phyloP scores from a whole-genome alignment of 2,329 filamentous ascomycete genomes.

The Fusarium pininemorale region DNA sequence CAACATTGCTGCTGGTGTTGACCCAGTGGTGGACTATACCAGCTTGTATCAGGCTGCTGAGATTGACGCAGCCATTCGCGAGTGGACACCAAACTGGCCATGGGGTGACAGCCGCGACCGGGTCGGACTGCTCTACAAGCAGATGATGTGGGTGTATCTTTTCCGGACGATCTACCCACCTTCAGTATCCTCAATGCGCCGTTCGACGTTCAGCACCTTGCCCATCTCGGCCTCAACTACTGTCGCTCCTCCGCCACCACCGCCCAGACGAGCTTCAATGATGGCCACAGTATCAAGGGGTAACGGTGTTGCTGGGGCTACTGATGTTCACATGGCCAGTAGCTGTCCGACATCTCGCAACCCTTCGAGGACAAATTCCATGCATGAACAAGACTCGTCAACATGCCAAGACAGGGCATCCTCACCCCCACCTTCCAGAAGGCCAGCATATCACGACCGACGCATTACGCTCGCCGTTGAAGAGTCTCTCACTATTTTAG shows the following conservation, averaged over 20 bases:
- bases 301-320: conserved; percentile 20
- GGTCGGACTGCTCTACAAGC: conserved; percentile 68
- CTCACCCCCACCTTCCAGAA: conserved; percentile 59
- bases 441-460: conserved; percentile 59
- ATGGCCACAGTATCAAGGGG: conserved; percentile 42
- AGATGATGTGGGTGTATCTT: conserved; percentile 73
- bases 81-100: conserved; percentile 75
- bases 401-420: conserved; percentile 39
- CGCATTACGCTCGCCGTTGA: conserved; percentile 65
- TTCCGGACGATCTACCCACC: conserved; percentile 70
- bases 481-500: conserved; percentile 64
- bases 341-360: conserved; percentile 48
- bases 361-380: conserved; percentile 52
- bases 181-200: conserved; percentile 41
- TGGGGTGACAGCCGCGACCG: conserved; percentile 64
- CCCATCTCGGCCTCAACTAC: conserved; percentile 33
- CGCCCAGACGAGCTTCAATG: conserved; percentile 49
- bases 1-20: conserved; percentile 68
- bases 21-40: conserved; percentile 77
- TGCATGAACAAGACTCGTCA: conserved; percentile 50
- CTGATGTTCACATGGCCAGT: conserved; percentile 35
- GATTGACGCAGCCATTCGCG: conserved; percentile 77
- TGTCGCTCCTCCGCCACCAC: conserved; percentile 24
- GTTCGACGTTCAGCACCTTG: conserved; percentile 44
- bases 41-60: conserved; percentile 77